Evolutionary conservation across 441 rosid genomes (phyloP).

Genomic region (Eutrema salsugineum): DNA sequence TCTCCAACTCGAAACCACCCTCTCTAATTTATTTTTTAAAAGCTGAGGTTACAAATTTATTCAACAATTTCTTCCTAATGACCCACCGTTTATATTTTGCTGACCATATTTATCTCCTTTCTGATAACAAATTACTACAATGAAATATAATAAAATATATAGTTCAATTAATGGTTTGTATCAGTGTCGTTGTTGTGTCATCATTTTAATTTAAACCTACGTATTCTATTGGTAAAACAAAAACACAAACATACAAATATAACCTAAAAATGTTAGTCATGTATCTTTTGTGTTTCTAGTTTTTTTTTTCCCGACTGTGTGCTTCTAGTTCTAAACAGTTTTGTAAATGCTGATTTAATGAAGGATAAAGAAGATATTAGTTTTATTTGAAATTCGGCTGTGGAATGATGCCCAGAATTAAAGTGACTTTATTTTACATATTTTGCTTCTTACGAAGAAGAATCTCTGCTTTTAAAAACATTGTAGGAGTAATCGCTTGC

Average conservation of each 20-base stretch:
- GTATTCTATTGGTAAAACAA: too few species aligned
- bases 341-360: background rate
- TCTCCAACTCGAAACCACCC: background rate
- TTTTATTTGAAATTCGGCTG: conserved; percentile 12
- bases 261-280: background rate
- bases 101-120: background rate
- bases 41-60: background rate
- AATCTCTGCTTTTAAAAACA: conserved; percentile 17
- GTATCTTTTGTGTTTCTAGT: conserved; percentile 1
- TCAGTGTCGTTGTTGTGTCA: too few species aligned
- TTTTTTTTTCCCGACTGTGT: too few species aligned
- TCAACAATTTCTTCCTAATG: background rate
- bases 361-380: background rate
- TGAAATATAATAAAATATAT: too few species aligned
- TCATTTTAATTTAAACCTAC: too few species aligned
- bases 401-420: conserved; percentile 3
- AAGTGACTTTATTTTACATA: conserved; percentile 11
- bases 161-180: too few species aligned
- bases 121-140: background rate
- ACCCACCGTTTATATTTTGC: background rate
- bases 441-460: conserved; percentile 22
- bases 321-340: background rate
- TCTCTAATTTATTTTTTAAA: background rate
- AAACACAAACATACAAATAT: background rate
- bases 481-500: conserved; percentile 9